A percentile compares a stretch with the other conserved stretches of the same genome.
phyloP scores from a whole-genome alignment of 1,284 basidiomycete genomes.

The Phellopilus nigrolimitatus region DNA sequence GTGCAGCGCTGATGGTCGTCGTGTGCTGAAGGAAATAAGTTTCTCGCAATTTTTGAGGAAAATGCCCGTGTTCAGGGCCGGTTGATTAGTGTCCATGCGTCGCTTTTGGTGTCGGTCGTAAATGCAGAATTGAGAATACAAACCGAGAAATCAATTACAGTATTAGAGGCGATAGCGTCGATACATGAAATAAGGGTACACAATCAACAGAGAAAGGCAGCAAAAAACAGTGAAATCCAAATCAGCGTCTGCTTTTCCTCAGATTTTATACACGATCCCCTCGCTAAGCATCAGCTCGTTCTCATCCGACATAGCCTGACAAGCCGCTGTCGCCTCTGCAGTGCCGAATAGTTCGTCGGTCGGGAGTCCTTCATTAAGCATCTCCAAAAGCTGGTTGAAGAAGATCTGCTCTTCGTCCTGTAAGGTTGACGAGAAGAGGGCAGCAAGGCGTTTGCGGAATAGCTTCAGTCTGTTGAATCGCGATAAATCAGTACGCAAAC shows the following conservation, averaged over 20 bases:
- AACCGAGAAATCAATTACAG: too few relatives aligned
- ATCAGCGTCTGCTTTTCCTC: too few relatives aligned
- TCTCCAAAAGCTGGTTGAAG: slow-evolving; percentile 65
- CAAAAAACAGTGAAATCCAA: too few relatives aligned
- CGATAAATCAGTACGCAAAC: slow-evolving; percentile 11
- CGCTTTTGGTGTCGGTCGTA: not conserved
- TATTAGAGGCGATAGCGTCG: too few relatives aligned
- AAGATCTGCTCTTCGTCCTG: slow-evolving; percentile 76
- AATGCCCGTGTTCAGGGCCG: slow-evolving; percentile 10
- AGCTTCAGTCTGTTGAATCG: slow-evolving; percentile 52
- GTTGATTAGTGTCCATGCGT: not conserved
- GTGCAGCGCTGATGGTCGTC: slow-evolving; percentile 2
- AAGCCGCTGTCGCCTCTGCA: slow-evolving; percentile 73
- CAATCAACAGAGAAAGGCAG: too few relatives aligned
- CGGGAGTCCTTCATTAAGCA: slow-evolving; percentile 76
- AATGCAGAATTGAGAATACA: slow-evolving; percentile 16
- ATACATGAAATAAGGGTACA: slow-evolving; percentile 18
- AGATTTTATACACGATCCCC: slow-evolving; percentile 73
- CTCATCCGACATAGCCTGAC: slow-evolving; percentile 73
- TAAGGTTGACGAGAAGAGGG: slow-evolving; percentile 62
- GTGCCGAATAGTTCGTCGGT: slow-evolving; percentile 72
- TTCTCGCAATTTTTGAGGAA: not conserved
- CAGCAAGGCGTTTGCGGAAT: slow-evolving; percentile 73
- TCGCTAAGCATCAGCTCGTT: slow-evolving; percentile 89
- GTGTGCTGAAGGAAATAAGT: slow-evolving; percentile 3